Evolutionary conservation across 2,329 filamentous ascomycete genomes (phyloP), one percentile per base, ranked within the genome.

Genomic region (Colletotrichum lupini): DNA sequence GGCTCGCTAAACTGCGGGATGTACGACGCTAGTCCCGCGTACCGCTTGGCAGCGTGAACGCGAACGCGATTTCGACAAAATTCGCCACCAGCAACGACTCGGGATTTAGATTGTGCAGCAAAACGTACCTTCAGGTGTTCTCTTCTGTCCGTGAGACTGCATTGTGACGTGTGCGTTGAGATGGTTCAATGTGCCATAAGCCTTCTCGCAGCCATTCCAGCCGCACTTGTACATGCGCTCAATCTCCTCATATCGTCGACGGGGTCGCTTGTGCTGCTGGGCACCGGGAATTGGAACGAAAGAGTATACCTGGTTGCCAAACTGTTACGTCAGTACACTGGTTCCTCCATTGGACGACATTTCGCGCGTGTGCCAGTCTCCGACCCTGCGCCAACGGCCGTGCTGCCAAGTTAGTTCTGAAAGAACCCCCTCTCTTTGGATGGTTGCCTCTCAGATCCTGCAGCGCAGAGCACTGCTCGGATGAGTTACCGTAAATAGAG

Each of bases 221-320:
- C 96, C 97, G 81, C 97, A 99, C 84, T 98, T 98, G 88, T 99
- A 98, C 97, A 99, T 98, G 81, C 97, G 92, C 86, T 99, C 97
- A 78, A 99, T 99, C 82, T 99, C 97, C 84, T 99, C 97, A 79
- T 98, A 99, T 67, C 97, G 91, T 79, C 97, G 89, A 76, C 97
- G 91, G 14, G 97, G 97, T 72, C 97, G 92, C 87, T 99, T 99
- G 83, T 98, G 96, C 82, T 99, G 97, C 81, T 98, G 95, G 14
- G 96, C 95, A 76, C 97, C 97, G 2, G 97, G 97, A 79, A 98
- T 98, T 0, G 97, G 96, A 37, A 98, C 97, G 80, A 99, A 98
- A 0, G 95, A 98, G 82, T 98, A 98, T 53, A 99, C 96, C 89
- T 98, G 89, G 30, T 74, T 68, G 24, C 73, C 73, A 42, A 75